phyloP scores from a whole-genome alignment of 768 basidiomycete species.

The Rhizopogon sp. region DNA sequence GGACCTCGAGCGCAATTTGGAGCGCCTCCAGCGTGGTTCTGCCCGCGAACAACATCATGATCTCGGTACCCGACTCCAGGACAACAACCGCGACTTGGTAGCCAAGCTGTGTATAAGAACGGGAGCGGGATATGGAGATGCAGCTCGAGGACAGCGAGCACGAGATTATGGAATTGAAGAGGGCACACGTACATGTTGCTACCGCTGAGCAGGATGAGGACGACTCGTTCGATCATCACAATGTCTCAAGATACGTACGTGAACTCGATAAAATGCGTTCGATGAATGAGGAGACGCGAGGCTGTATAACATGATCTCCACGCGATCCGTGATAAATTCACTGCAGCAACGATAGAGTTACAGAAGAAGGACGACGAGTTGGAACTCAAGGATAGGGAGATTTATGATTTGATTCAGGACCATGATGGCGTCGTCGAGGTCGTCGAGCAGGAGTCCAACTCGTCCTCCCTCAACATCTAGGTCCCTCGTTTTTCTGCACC shows the following conservation, averaged over 20 bases:
- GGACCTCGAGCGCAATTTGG: no score
- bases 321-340: constrained; percentile 66
- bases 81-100: no score
- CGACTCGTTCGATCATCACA: no score
- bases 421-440: constrained; percentile 66
- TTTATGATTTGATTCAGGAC: constrained; percentile 73
- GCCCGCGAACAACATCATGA: no score
- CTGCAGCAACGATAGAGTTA: constrained; percentile 63
- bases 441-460: constrained; percentile 63
- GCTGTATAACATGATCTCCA: constrained; percentile 70
- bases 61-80: no score
- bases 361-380: constrained; percentile 70
- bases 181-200: constrained; percentile 28
- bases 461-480: no score
- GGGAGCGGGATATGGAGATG: constrained; percentile 74
- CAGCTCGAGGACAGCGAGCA: constrained; percentile 67
- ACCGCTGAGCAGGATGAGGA: no score
- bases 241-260: no score
- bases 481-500: no score
- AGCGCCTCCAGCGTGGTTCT: no score
- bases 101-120: constrained; percentile 36
- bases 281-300: constrained; percentile 39
- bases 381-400: constrained; percentile 70
- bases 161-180: constrained; percentile 62
- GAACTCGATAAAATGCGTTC: no score